phyloP scores from a whole-genome alignment of 2,329 filamentous ascomycete species.

The Dendrostoma leiphaemia region DNA sequence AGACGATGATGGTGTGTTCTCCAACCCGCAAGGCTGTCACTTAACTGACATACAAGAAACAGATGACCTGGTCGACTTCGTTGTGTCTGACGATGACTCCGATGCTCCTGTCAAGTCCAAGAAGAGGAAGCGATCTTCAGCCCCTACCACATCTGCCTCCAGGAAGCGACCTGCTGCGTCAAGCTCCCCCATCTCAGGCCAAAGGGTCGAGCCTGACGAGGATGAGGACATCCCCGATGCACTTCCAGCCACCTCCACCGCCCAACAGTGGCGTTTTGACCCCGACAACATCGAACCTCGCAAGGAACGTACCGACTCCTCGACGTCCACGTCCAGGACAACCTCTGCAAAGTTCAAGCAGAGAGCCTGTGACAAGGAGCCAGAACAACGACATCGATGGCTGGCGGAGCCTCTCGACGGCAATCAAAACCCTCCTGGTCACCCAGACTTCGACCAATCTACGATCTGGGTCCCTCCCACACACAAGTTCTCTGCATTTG shows the following conservation, averaged over 20 bases:
- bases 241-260: slow-evolving; percentile 64
- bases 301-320: slow-evolving; percentile 21
- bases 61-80: slow-evolving; percentile 81
- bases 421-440: slow-evolving; percentile 71
- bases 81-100: slow-evolving; percentile 83
- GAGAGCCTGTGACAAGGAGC: slow-evolving; percentile 79
- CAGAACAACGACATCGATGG: slow-evolving; percentile 87
- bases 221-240: slow-evolving; percentile 53
- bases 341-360: slow-evolving; percentile 41
- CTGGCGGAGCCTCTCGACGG: slow-evolving; percentile 82
- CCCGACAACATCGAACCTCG: slow-evolving; percentile 42
- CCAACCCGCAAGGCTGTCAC: too few relatives aligned
- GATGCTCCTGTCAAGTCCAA: slow-evolving; percentile 63
- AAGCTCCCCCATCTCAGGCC: slow-evolving; percentile 30
- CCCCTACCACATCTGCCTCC: slow-evolving; percentile 43
- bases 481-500: slow-evolving; percentile 88
- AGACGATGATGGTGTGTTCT: slow-evolving; percentile 57
- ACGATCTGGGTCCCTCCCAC: slow-evolving; percentile 85
- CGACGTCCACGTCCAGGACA: slow-evolving; percentile 24
- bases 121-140: slow-evolving; percentile 70
- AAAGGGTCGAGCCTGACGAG: slow-evolving; percentile 47
- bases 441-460: slow-evolving; percentile 87
- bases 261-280: slow-evolving; percentile 75
- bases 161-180: slow-evolving; percentile 64
- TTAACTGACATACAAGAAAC: not conserved